A percentile compares a stretch with the other conserved stretches of the same genome.
phyloP scores from a whole-genome alignment of 768 basidiomycete species.

The Tylopilus rubrobrunneus region DNA sequence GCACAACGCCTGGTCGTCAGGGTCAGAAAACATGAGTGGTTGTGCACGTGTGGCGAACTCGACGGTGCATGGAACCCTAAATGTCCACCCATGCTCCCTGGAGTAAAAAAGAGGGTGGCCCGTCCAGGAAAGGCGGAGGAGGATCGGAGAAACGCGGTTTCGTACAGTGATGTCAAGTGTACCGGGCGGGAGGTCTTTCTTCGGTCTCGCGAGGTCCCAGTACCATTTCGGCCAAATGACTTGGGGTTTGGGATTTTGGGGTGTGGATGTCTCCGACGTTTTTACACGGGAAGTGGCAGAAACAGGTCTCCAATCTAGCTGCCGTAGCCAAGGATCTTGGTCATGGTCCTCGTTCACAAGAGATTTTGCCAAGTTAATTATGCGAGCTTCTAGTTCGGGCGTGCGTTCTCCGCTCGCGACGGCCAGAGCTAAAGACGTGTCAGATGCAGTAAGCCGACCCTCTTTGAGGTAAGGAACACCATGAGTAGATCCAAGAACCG shows the following conservation, averaged over 20 bases:
- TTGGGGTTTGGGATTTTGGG: conserved; percentile 35
- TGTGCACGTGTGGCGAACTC: conserved; percentile 43
- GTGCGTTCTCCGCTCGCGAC: conserved; percentile 43
- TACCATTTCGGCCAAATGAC: conserved; percentile 96
- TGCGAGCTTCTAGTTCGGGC: conserved; percentile 28
- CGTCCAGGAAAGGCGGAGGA: conserved; percentile 85
- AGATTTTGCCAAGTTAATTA: conserved; percentile 41
- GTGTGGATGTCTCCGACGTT: background rate
- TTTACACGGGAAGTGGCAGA: background rate
- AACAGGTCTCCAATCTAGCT: conserved; percentile 64
- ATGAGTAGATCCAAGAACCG: conserved; percentile 45
- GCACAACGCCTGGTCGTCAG: conserved; percentile 55
- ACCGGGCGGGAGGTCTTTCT: conserved; percentile 61
- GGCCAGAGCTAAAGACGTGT: conserved; percentile 42
- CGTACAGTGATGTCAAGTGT: conserved; percentile 83
- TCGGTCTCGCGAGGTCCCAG: conserved; percentile 80
- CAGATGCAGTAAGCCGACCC: conserved; percentile 39
- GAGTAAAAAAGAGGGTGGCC: conserved; percentile 83
- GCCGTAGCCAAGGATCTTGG: conserved; percentile 54
- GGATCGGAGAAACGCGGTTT: conserved; percentile 76
- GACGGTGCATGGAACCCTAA: conserved; percentile 58
- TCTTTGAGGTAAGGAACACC: conserved; percentile 42
- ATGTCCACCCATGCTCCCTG: conserved; percentile 88
- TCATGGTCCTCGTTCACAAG: conserved; percentile 24
- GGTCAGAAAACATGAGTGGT: conserved; percentile 57